Evolutionary conservation across 441 rosid genomes (phyloP).

Genomic region (Gossypium trilobum): DNA sequence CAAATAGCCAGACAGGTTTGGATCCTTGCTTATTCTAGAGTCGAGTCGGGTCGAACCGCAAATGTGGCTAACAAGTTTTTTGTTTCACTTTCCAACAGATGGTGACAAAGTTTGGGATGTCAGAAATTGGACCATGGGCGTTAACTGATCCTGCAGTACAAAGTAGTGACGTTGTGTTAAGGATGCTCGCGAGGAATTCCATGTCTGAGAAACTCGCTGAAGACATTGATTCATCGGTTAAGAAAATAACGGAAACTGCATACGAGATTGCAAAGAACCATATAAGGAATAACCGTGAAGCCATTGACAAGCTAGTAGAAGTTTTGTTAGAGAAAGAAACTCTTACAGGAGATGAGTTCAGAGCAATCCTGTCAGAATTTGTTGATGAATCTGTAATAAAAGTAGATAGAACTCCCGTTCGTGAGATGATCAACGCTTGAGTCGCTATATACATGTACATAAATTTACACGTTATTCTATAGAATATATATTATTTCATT

Average conservation of each 20-base stretch:
- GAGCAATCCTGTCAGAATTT: slow-evolving; percentile 45
- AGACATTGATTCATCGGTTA: slow-evolving; percentile 47
- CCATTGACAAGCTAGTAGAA: slow-evolving; percentile 68
- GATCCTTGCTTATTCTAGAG: not conserved
- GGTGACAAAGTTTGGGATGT: slow-evolving; percentile 77
- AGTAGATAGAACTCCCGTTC: slow-evolving; percentile 21
- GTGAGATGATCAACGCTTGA: slow-evolving; percentile 33
- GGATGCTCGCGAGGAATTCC: slow-evolving; percentile 57
- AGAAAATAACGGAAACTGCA: slow-evolving; percentile 39
- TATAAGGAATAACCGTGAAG: slow-evolving; percentile 47
- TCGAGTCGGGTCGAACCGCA: not conserved
- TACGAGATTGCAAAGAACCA: slow-evolving; percentile 53
- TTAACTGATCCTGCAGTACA: slow-evolving; percentile 46
- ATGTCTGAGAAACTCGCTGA: slow-evolving; percentile 64
- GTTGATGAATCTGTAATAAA: slow-evolving; percentile 25
- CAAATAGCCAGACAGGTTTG: slow-evolving; percentile 58
- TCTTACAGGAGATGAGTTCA: slow-evolving; percentile 53
- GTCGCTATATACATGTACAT: not conserved
- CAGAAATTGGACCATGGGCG: slow-evolving; percentile 65
- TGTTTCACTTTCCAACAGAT: slow-evolving; percentile 29
- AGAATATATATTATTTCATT: not conserved
- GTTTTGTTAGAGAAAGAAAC: slow-evolving; percentile 62
- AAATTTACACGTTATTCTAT: not conserved
- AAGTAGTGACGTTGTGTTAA: slow-evolving; percentile 49
- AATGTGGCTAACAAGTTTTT: not conserved